These are phyloP conservation scores for Beta vulgaris DNA, from an alignment of 148 eudicot species.

Conservation along the genomic window DNA sequence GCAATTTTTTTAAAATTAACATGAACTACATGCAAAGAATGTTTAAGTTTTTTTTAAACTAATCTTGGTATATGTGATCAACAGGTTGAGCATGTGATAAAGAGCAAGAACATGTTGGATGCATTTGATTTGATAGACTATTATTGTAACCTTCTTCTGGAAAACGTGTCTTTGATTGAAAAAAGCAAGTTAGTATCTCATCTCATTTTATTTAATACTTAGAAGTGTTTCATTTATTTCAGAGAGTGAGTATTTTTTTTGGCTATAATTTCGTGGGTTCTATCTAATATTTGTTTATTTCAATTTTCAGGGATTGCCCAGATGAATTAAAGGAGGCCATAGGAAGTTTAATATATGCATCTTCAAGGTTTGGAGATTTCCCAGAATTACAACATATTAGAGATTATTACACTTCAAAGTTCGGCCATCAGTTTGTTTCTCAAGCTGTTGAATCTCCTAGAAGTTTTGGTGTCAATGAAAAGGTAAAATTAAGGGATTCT, in stretches of 20 bases:
- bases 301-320: constrained; percentile 45
- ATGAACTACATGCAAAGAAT: background rate
- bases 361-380: constrained; percentile 55
- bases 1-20: background rate
- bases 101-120: constrained; percentile 53
- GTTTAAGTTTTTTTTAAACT: background rate
- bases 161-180: constrained; percentile 25
- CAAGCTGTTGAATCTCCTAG: constrained; percentile 40
- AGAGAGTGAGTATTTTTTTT: no score
- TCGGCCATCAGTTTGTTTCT: constrained; percentile 47
- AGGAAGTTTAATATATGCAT: constrained; percentile 54
- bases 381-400: constrained; percentile 57
- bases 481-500: constrained; percentile 38
- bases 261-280: no score
- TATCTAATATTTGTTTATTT: background rate
- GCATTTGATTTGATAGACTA: constrained; percentile 26
- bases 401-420: constrained; percentile 35
- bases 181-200: constrained; percentile 22
- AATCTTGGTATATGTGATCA: background rate
- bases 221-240: no score
- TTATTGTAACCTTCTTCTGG: constrained; percentile 26
- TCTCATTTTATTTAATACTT: background rate
- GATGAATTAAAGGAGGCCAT: constrained; percentile 49
- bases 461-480: constrained; percentile 38
- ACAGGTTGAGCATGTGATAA: constrained; percentile 60